Conservation (phyloP, 1,284 basidiomycete genomes). For the Volvariella surrecta region DNA sequence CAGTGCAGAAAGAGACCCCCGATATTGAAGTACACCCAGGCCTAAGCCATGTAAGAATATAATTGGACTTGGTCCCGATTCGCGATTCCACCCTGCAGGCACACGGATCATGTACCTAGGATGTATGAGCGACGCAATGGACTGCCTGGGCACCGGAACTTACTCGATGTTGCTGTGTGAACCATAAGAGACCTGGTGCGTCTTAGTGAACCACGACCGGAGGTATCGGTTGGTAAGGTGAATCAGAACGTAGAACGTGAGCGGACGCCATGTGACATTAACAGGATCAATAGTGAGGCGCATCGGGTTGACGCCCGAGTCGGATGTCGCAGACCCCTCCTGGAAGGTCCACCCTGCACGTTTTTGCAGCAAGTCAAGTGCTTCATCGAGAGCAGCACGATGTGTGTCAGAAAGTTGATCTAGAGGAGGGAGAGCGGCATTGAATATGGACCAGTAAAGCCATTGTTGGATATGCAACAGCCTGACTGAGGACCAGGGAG, state of each 20-base stretch:
- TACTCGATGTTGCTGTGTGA: constrained; percentile 57
- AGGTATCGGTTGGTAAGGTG: constrained; percentile 44
- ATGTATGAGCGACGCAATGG: neutral
- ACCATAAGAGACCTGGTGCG: constrained; percentile 40
- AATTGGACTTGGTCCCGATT: constrained; percentile 53
- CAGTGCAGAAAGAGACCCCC: constrained; percentile 39
- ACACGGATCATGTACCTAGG: constrained; percentile 67
- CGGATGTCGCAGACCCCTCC: constrained; percentile 48
- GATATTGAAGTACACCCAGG: constrained; percentile 68
- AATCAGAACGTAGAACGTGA: constrained; percentile 64
- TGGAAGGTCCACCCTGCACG: constrained; percentile 64
- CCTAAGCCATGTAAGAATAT: constrained; percentile 87
- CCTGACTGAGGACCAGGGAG: constrained; percentile 66
- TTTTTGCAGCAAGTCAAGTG: constrained; percentile 58
- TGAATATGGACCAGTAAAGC: constrained; percentile 83
- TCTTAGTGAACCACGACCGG: constrained; percentile 34
- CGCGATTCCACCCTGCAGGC: constrained; percentile 55
- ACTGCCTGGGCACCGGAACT: constrained; percentile 17
- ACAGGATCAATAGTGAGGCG: constrained; percentile 77
- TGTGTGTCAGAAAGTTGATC: constrained; percentile 39
- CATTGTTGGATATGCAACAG: constrained; percentile 63
- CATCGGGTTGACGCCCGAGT: constrained; percentile 48
- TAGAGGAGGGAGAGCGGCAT: constrained; percentile 44
- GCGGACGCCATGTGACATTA: constrained; percentile 59
- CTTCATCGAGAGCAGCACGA: constrained; percentile 45